Base-by-base conservation (phyloP, 1,139 yeast species). In the Protomyces gravidus region DNA sequence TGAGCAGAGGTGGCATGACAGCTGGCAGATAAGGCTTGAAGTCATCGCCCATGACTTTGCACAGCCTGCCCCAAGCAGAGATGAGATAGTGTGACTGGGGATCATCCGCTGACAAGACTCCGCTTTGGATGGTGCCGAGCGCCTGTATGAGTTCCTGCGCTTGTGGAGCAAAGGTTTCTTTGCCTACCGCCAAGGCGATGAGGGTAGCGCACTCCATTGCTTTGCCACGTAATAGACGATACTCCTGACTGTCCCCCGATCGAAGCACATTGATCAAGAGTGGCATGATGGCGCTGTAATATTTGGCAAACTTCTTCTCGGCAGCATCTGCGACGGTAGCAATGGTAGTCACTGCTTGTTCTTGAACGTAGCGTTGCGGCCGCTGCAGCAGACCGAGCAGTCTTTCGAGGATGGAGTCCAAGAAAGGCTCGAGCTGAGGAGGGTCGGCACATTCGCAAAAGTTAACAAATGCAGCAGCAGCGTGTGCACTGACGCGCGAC, bases 281-380 rank as follows among this genome's bases (percentile, higher is more conserved):
- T 9, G 97, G 97, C 95, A 94, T 92, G 71, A 92, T 79, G 3
- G 97, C 86, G 70, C 89, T 97, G 71, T 90, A 92, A 71, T 92
- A 92, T 74, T 90, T 90, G 67, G 84, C 80, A 70, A 92, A 92
- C 70, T 86, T 86, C 66, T 80, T 80, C 71, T 89, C 89, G 2
- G 98, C 97, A n/a, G 97, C 95, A 73, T 92, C 98, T 1, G 98
- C 98, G 66, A 92, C 92, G 65, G 90, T 88, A 28, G 98, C 96
- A 72, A 92, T 90, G 0, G 98, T 92, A 3, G 97, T 90, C 61
- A 92, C 79, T 9, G 92, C 97, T 74, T 92, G 98, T 70, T 92
- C 98, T 73, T 92, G 98, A 49, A 94, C 97, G 69, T 89, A 92
- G 67, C 89, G 79, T 72, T 89, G 88, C 49, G 95, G 95, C 58